Percentiles rank a stretch among this genome's conserved stretches.
These are phyloP conservation scores for Ganoderma multipileum DNA, from an alignment of 1,284 basidiomycete genomes.

Conservation along the genomic window DNA sequence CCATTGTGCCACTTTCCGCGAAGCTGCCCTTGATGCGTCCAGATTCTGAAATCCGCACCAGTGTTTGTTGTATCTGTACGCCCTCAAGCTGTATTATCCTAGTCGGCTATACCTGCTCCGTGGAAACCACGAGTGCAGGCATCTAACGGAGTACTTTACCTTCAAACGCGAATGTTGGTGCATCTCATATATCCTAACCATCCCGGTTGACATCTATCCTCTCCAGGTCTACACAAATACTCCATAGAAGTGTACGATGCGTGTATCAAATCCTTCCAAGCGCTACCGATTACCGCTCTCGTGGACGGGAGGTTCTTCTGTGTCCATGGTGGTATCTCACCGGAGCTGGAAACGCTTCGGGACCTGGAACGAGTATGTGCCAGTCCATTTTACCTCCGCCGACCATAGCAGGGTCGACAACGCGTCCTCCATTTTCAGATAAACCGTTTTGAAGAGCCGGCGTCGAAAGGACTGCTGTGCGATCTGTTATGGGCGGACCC, in stretches of 20 bases:
- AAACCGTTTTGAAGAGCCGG: constrained; percentile 94
- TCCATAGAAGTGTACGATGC: constrained; percentile 88
- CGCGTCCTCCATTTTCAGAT: constrained; percentile 53
- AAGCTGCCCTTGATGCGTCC: not conserved
- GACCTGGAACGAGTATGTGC: constrained; percentile 77
- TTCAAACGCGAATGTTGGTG: constrained; percentile 41
- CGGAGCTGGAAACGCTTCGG: constrained; percentile 83
- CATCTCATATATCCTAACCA: not conserved
- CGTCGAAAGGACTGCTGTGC: constrained; percentile 91
- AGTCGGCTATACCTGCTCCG: constrained; percentile 36
- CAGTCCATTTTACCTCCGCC: not conserved
- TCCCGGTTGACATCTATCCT: not conserved
- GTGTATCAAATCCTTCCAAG: constrained; percentile 91
- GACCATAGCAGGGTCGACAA: not conserved
- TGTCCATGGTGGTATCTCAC: constrained; percentile 96
- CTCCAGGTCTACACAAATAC: constrained; percentile 92
- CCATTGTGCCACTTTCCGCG: not conserved
- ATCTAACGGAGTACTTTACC: constrained; percentile 43
- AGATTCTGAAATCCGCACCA: constrained; percentile 11
- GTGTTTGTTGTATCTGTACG: constrained; percentile 38
- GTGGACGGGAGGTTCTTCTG: constrained; percentile 98
- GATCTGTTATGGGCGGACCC: constrained; percentile 94
- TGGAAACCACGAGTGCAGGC: constrained; percentile 43
- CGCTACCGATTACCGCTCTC: constrained; percentile 90
- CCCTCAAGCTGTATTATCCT: constrained; percentile 42